Evolutionary conservation across 2,329 filamentous ascomycete species (phyloP).

Genomic region (Colletotrichum orchidophilum): DNA sequence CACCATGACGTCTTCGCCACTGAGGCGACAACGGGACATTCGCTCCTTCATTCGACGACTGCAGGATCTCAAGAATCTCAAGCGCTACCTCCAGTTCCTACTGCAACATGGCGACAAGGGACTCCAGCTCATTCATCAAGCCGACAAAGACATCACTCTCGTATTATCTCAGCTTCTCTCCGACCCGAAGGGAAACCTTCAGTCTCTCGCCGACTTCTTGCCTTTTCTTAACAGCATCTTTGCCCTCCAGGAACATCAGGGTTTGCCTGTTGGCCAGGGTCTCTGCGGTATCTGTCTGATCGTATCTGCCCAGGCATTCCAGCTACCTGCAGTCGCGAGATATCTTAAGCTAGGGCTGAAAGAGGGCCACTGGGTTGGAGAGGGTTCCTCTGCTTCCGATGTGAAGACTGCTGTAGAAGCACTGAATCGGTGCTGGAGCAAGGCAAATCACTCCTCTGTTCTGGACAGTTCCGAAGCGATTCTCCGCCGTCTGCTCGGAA

Average conservation of each 20-base stretch:
- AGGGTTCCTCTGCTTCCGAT: not conserved
- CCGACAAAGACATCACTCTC: not conserved
- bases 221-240: constrained; percentile 53
- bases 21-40: not conserved
- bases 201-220: constrained; percentile 40
- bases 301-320: constrained; percentile 41
- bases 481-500: not conserved
- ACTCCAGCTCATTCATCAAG: not conserved
- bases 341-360: constrained; percentile 23
- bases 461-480: not conserved
- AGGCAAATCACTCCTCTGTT: not conserved
- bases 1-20: not conserved
- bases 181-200: not conserved
- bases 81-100: not conserved
- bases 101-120: not conserved
- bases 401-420: not conserved
- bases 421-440: not conserved
- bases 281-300: constrained; percentile 44
- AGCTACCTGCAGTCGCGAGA: constrained; percentile 1
- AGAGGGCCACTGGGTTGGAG: constrained; percentile 10
- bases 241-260: constrained; percentile 42
- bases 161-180: not conserved
- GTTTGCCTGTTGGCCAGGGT: constrained; percentile 37
- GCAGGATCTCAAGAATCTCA: not conserved
- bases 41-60: not conserved